phyloP scores from a whole-genome alignment of 192 early-diverging fungal species.

The Coemansia sp. region DNA sequence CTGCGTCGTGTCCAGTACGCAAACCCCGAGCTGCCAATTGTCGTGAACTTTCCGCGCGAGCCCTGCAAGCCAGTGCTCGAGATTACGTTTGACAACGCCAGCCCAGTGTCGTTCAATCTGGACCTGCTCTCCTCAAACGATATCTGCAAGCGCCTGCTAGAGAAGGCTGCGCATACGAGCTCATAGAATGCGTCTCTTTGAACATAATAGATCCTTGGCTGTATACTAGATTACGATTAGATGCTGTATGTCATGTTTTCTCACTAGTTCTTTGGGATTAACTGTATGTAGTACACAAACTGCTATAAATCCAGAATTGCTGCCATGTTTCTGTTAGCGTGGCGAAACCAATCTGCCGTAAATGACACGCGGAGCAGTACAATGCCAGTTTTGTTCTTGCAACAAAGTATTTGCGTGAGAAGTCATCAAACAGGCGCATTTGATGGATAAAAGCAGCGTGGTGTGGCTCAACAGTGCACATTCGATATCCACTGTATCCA shows the following conservation, averaged over 20 bases:
- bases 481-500: not conserved
- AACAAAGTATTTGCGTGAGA: too few species aligned
- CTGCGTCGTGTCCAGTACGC: constrained; percentile 50
- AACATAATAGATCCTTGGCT: not conserved
- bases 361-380: not conserved
- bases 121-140: constrained; percentile 42
- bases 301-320: not conserved
- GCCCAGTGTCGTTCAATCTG: constrained; percentile 22
- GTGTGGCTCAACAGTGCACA: not conserved
- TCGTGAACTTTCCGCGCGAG: constrained; percentile 46
- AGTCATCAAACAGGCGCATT: not conserved
- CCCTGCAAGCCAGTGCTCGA: constrained; percentile 46
- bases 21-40: constrained; percentile 44
- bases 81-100: constrained; percentile 32
- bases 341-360: not conserved
- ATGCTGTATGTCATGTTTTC: too few species aligned
- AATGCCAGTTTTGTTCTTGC: not conserved
- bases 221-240: too few species aligned
- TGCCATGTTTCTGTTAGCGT: not conserved
- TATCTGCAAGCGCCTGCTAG: constrained; percentile 38
- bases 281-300: not conserved
- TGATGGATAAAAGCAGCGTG: not conserved
- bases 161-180: constrained; percentile 3
- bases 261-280: not conserved
- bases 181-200: not conserved